Evolutionary conservation across 768 basidiomycete species (phyloP).

Genomic region (Serendipita sp.): DNA sequence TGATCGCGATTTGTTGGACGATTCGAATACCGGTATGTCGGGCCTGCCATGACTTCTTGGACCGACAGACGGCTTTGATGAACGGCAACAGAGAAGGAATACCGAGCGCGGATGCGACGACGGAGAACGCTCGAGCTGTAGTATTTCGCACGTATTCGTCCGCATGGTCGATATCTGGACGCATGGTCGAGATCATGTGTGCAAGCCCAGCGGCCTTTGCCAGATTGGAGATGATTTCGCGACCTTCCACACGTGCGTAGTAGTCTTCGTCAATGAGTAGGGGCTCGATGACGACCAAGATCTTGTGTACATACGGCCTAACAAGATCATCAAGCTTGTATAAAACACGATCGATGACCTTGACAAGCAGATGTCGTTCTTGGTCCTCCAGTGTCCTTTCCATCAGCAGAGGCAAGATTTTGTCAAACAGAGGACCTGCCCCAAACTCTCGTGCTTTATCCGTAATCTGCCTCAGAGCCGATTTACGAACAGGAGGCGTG

Average conservation of each 20-base stretch:
- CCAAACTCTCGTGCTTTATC: slow-evolving; percentile 99
- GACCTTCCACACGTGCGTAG: slow-evolving; percentile 91
- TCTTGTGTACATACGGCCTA: slow-evolving; percentile 98
- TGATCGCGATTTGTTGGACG: slow-evolving; percentile 97
- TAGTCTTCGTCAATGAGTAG: slow-evolving; percentile 97
- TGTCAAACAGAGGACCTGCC: slow-evolving; percentile 95
- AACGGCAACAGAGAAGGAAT: slow-evolving; percentile 96
- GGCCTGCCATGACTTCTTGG: slow-evolving; percentile 99
- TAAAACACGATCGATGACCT: slow-evolving; percentile 95
- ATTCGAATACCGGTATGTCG: slow-evolving; percentile 98
- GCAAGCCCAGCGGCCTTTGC: slow-evolving; percentile 98
- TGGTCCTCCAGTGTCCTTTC: slow-evolving; percentile 95
- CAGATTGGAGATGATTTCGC: slow-evolving; percentile 96
- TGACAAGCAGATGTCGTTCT: slow-evolving; percentile 93
- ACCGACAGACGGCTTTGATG: slow-evolving; percentile 94
- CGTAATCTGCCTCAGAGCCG: slow-evolving; percentile 92
- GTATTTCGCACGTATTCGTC: slow-evolving; percentile 99
- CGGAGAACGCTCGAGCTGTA: slow-evolving; percentile 95
- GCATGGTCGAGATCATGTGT: slow-evolving; percentile 99
- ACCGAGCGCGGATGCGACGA: slow-evolving; percentile 95
- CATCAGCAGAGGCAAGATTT: slow-evolving; percentile 96
- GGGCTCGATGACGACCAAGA: slow-evolving; percentile 97
- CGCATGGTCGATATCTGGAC: slow-evolving; percentile 97
- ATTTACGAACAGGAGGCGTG: slow-evolving; percentile 94
- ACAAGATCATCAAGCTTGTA: slow-evolving; percentile 99